A percentile compares a stretch with the other conserved stretches of the same genome.
Conservation (phyloP, 441 rosid genomes). For the Dalechampia spathulata region DNA sequence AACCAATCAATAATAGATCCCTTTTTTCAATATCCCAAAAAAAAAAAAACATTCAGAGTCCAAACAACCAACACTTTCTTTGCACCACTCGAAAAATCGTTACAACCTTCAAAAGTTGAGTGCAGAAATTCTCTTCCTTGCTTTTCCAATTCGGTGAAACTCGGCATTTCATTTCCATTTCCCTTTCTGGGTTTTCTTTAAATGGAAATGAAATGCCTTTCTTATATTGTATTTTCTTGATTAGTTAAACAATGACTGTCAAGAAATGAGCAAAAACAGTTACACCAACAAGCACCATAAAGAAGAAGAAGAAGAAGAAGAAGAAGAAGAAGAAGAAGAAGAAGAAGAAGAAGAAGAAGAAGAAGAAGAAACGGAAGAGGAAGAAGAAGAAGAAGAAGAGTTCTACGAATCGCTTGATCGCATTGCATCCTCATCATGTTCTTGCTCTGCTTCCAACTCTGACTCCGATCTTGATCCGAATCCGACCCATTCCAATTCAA, state of each 20-base stretch:
- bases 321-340: slow-evolving; percentile 25
- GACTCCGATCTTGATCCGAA: slow-evolving; percentile 33
- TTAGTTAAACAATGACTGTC: slow-evolving; percentile 7
- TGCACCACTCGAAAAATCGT: too few relatives aligned
- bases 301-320: slow-evolving; percentile 15
- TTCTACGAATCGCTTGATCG: slow-evolving; percentile 97
- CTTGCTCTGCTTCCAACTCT: slow-evolving; percentile 40
- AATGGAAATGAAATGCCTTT: slow-evolving; percentile 13
- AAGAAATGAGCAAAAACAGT: slow-evolving; percentile 34
- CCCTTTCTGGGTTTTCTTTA: not conserved
- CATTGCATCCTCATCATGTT: slow-evolving; percentile 63
- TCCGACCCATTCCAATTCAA: slow-evolving; percentile 25
- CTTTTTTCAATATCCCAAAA: too few relatives aligned
- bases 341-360: slow-evolving; percentile 36
- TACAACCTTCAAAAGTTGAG: too few relatives aligned
- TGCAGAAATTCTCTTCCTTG: too few relatives aligned
- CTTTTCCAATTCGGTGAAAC: too few relatives aligned
- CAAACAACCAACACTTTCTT: too few relatives aligned
- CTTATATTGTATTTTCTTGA: too few relatives aligned
- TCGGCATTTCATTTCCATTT: slow-evolving; percentile 13
- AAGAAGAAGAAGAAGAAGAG: slow-evolving; percentile 52
- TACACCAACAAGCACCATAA: slow-evolving; percentile 24
- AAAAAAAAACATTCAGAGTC: too few relatives aligned
- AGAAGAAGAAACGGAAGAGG: slow-evolving; percentile 38
- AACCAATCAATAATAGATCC: too few relatives aligned